Percentiles rank a stretch among this genome's conserved stretches.
phyloP scores from a whole-genome alignment of 805 yeast species.

The Candida ficus region DNA sequence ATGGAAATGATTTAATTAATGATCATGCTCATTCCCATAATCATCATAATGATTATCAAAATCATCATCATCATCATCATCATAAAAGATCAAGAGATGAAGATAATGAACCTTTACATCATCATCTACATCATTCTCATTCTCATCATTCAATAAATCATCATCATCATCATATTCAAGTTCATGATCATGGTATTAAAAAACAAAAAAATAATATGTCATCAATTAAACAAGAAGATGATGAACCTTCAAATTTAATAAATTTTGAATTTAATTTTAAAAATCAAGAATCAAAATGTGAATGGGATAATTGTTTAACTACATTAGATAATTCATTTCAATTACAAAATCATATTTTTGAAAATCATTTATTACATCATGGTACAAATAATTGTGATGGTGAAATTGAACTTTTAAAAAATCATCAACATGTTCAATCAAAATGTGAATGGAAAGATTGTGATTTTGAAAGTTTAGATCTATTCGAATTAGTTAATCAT shows the following conservation, averaged over 20 bases:
- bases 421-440: background rate
- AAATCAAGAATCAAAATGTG: slow-evolving; percentile 45
- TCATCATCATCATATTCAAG: slow-evolving; percentile 34
- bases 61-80: slow-evolving; percentile 8
- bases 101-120: slow-evolving; percentile 14
- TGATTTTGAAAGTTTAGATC: slow-evolving; percentile 46
- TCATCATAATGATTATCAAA: background rate
- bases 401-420: slow-evolving; percentile 10
- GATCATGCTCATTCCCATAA: background rate
- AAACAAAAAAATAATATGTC: slow-evolving; percentile 5
- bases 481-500: slow-evolving; percentile 55
- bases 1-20: slow-evolving; percentile 2
- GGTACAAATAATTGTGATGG: background rate
- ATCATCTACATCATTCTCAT: slow-evolving; percentile 21
- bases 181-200: slow-evolving; percentile 29
- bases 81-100: slow-evolving; percentile 15
- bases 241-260: slow-evolving; percentile 7
- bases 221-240: background rate
- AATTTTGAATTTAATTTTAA: slow-evolving; percentile 27
- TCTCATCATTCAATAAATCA: slow-evolving; percentile 27
- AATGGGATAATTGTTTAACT: slow-evolving; percentile 63
- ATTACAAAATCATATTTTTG: slow-evolving; percentile 48
- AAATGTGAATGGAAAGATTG: slow-evolving; percentile 78
- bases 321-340: slow-evolving; percentile 33
- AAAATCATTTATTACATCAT: slow-evolving; percentile 38